Conservation (phyloP, 805 yeast genomes). For the Monosporozyma aerobia region DNA sequence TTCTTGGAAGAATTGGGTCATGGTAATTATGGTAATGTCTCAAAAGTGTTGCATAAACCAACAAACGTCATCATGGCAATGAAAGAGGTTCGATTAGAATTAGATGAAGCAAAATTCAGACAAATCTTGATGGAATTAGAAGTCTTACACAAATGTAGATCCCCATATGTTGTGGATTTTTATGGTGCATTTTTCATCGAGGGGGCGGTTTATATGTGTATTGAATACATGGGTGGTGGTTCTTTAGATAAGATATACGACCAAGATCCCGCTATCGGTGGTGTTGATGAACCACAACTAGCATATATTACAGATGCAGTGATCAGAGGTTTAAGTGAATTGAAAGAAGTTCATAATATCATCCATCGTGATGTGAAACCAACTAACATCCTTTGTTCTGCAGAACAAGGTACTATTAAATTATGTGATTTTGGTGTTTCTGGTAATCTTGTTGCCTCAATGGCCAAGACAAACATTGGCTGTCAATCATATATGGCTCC, state of each 20-base stretch:
- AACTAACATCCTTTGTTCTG: constrained; percentile 78
- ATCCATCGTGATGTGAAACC: constrained; percentile 97
- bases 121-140: constrained; percentile 96
- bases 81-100: constrained; percentile 89
- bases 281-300: constrained; percentile 68
- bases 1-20: constrained; percentile 83
- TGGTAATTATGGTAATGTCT: constrained; percentile 94
- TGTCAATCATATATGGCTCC: constrained; percentile 99
- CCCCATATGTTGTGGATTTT: constrained; percentile 89
- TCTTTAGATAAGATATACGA: constrained; percentile 81
- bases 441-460: constrained; percentile 88
- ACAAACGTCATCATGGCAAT: constrained; percentile 91
- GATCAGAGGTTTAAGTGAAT: constrained; percentile 67
- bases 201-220: constrained; percentile 97
- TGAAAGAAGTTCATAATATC: constrained; percentile 84
- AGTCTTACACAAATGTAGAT: constrained; percentile 80
- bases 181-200: constrained; percentile 97
- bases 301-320: constrained; percentile 76
- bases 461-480: constrained; percentile 93
- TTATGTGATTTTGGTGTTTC: constrained; percentile 94
- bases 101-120: constrained; percentile 87
- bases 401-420: constrained; percentile 71
- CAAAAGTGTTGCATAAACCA: constrained; percentile 87
- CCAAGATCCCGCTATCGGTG: constrained; percentile 35
- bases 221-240: constrained; percentile 97